Base-by-base conservation (phyloP, 2,329 filamentous ascomycete genomes). In the Aspergillus ochraceus region DNA sequence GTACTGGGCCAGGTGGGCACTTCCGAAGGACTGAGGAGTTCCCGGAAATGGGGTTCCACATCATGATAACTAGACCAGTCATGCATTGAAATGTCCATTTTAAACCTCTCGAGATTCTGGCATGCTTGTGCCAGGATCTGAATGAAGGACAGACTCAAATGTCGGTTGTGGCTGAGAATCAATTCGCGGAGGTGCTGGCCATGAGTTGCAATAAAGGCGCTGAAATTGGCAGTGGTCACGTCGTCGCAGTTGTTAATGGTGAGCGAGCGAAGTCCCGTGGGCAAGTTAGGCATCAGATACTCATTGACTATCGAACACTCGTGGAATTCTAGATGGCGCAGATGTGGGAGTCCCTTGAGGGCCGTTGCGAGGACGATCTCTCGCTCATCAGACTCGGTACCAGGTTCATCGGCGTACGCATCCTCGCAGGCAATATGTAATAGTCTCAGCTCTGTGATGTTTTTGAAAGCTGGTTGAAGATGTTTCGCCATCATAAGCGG, bases 241-340 rank as follows among this genome's bases (percentile, higher is more conserved):
- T 90, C 86, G 76, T 88, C 88, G 70, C 92, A 97, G 67, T 95
- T 94, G 64, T 88, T 86, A 17, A 97, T 79, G 64, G 89, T 89
- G 3, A 98, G 80, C 50, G 85, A 84, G 50, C 83, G 77, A 20
- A 98, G 80, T 3, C 79, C 83, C 11, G 78, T 81, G 0, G 93
- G 91, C 6, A 97, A 77, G 4, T 85, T 79, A 1, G 84, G 81
- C n/a, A 97, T 78, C 19, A 96, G 80, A 9, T 81, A 79, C 8
- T 86, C 83, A 68, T 90, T 90, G 59, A 92, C 83, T 36, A 90
- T 81, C 2, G 87, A 88, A 49, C 89, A 96, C 8, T 88, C 89
- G 69, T 93, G 87, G 64, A 97, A 88, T 1, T 87, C 81, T 11
- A 97, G 77, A 57, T 88, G 84, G 57, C 83, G 83, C 6, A 98